phyloP scores from a whole-genome alignment of 1,284 basidiomycete genomes.

The Hypsizygus ulmarius region DNA sequence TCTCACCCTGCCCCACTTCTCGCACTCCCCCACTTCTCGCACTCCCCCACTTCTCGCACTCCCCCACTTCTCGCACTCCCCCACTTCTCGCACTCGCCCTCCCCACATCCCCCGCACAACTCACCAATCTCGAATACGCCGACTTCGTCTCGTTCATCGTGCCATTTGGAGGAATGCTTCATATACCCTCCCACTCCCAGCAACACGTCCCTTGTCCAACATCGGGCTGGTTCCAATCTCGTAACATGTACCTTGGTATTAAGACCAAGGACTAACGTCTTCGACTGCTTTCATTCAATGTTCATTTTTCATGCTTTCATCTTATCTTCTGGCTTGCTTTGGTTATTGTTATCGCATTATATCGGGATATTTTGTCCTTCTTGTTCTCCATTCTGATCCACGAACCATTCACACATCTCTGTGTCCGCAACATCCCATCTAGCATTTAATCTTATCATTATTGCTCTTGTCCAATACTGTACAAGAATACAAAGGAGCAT shows the following conservation, averaged over 20 bases:
- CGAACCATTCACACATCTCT: not conserved
- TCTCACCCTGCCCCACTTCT: too few relatives aligned
- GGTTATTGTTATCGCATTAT: conserved; percentile 21
- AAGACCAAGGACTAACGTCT: not conserved
- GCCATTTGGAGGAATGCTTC: too few relatives aligned
- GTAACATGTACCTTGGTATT: not conserved
- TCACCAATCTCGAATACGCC: too few relatives aligned
- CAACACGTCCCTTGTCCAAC: too few relatives aligned
- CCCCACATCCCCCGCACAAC: not conserved
- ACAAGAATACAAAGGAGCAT: not conserved
- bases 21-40: conserved; percentile 6
- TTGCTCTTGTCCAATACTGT: conserved; percentile 11
- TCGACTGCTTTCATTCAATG: conserved; percentile 12
- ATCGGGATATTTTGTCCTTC: conserved; percentile 11
- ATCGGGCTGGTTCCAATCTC: not conserved
- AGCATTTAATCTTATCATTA: conserved; percentile 13
- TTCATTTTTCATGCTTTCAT: conserved; percentile 13
- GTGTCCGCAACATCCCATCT: conserved; percentile 8
- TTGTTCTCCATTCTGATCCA: not conserved
- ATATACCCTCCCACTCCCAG: too few relatives aligned
- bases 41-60: conserved; percentile 1
- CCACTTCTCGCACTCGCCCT: not conserved
- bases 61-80: not conserved
- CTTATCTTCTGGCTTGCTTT: conserved; percentile 14
- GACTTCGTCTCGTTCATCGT: too few relatives aligned